These are phyloP conservation scores for Porpolomopsis calyptriformis DNA, from an alignment of 768 basidiomycete species.

Conservation along the genomic window DNA sequence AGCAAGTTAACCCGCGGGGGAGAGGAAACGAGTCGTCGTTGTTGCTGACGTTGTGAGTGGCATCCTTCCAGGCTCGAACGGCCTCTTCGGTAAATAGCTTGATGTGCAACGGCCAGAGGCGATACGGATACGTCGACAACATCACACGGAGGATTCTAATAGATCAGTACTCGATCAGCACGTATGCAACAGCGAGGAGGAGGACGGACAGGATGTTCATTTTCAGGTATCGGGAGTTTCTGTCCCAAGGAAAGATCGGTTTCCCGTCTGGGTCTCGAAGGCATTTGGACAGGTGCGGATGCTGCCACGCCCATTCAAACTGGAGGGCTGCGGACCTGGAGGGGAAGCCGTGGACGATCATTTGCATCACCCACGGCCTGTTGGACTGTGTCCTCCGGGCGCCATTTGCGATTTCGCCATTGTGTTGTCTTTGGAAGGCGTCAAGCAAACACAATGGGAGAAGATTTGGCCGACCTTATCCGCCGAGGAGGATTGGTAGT, in stretches of 20 bases:
- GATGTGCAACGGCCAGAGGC: constrained; percentile 62
- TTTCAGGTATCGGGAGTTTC: constrained; percentile 27
- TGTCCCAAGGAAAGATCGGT: constrained; percentile 25
- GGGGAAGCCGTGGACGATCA: constrained; percentile 79
- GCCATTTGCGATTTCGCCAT: constrained; percentile 64
- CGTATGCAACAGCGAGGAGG: constrained; percentile 3
- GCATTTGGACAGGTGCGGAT: constrained; percentile 61
- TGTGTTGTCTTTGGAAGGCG: constrained; percentile 50
- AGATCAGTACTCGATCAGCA: neutral
- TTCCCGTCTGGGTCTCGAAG: constrained; percentile 36
- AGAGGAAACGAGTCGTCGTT: constrained; percentile 21
- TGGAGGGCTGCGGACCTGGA: constrained; percentile 61
- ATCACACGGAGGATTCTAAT: constrained; percentile 37
- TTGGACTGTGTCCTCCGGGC: constrained; percentile 53
- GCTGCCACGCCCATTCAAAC: constrained; percentile 85
- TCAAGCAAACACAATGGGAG: neutral
- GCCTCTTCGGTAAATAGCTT: constrained; percentile 64
- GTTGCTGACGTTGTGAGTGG: too few species aligned
- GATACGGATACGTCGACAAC: constrained; percentile 57
- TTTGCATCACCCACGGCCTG: constrained; percentile 74
- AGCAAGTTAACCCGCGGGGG: constrained; percentile 42
- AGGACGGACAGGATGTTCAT: constrained; percentile 38
- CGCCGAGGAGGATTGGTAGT: constrained; percentile 57
- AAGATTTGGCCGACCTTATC: constrained; percentile 35
- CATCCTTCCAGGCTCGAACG: constrained; percentile 39